Conservation (phyloP, 805 yeast genomes). For the Saccharomycopsis vini region DNA sequence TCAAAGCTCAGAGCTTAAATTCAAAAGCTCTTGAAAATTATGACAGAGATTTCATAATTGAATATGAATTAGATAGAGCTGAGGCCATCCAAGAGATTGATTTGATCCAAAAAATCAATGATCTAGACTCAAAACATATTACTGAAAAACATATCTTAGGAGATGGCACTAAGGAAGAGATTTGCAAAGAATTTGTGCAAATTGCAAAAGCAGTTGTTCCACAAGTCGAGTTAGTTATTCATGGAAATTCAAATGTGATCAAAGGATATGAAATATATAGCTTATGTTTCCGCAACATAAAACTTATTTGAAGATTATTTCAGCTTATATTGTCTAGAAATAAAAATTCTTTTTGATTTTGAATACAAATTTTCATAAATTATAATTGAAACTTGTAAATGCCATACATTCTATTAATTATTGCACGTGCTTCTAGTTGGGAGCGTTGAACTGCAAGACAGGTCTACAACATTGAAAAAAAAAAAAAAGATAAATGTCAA, state of each 20-base stretch:
- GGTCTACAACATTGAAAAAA: not conserved
- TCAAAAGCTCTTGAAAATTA: not conserved
- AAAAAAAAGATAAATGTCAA: not conserved
- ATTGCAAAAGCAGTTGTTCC: constrained; percentile 1
- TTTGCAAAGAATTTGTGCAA: not conserved
- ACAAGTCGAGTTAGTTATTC: not conserved
- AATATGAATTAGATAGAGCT: not conserved
- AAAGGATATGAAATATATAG: not conserved
- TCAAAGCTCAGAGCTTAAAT: not conserved
- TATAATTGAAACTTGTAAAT: too few species aligned
- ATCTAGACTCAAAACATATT: not conserved
- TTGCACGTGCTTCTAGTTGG: not conserved
- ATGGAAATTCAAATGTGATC: not conserved
- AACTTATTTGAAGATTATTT: too few species aligned
- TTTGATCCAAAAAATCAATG: not conserved
- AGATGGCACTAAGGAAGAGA: not conserved
- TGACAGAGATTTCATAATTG: constrained; percentile 1
- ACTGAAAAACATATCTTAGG: not conserved
- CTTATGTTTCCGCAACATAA: too few species aligned
- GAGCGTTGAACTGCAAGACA: not conserved
- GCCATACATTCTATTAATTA: not conserved
- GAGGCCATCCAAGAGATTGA: not conserved
- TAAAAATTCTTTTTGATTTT: too few species aligned
- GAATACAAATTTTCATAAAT: too few species aligned
- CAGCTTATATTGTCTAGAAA: too few species aligned